Evolutionary conservation across 139 green algal genomes (phyloP), one percentile per base, ranked within the genome.

Genomic region (Chlorella sp.): DNA sequence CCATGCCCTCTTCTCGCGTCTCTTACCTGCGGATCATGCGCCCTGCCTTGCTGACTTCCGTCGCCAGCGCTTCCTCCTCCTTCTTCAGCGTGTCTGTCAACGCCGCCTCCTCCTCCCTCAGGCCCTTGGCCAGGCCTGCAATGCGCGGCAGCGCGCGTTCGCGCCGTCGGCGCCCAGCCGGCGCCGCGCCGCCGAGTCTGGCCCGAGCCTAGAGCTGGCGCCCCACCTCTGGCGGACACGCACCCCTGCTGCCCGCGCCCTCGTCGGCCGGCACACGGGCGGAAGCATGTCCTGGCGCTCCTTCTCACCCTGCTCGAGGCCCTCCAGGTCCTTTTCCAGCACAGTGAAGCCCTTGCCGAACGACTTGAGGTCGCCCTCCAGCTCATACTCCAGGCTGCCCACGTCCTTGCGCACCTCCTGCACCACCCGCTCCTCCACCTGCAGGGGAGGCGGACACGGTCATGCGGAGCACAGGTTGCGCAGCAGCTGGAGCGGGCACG

Each of bases 331-430:
- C 53, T 82, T 70, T 56, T 84, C 82, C 46, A 91, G 21, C 48
- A 90, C 82, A 5, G 89, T 92, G 75, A 92, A 90, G 59, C 89
- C 89, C 41, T 79, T 80, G n/a, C 89, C 89, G 81, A 93, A 93
- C 36, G 85, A 91, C 23, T 60, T 83, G 42, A 91, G 71, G 29
- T 87, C 67, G 29, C 55, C 56, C 74, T 84, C 84, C 50, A 88
- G 31, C 43, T 58, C 65, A 23, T 81, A 79, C 73, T 84, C 80
- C 19, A 86, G 6, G 1, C 45, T 8, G n/a, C 15, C 36, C 11
- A 70, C 75, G 31, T 83, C 73, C 41, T 80, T 40, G 43, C 50
- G 61, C 21, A 63, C 65, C 31, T 77, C 79, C 33, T 17, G 21
- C 27, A 38, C 35, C 11, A 68, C 35, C n/a, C 11, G 17, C 8